These are phyloP conservation scores for Thuja plicata DNA, from an alignment of 83 land plant species.

Conservation along the genomic window DNA sequence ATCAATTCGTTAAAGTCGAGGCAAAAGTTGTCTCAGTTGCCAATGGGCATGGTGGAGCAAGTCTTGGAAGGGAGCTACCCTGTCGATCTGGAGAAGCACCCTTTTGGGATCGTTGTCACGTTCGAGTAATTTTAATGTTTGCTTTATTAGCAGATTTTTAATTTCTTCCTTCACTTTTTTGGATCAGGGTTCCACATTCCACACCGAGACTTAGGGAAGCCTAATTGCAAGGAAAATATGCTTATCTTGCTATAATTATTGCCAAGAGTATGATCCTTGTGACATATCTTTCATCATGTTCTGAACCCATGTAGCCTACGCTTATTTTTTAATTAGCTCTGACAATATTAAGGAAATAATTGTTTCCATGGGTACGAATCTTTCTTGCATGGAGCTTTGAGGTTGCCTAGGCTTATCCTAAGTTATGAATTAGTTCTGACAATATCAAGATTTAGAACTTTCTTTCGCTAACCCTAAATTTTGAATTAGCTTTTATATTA, in stretches of 20 bases:
- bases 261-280: not conserved
- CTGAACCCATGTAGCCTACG: not conserved
- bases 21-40: not conserved
- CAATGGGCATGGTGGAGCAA: constrained; percentile 34
- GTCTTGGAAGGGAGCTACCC: constrained; percentile 59
- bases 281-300: not conserved
- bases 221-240: not conserved
- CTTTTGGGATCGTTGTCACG: constrained; percentile 67
- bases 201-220: not conserved
- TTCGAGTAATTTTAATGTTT: constrained; percentile 41
- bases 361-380: too few species aligned
- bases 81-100: constrained; percentile 67
- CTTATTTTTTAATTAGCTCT: too few species aligned
- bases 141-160: too few species aligned
- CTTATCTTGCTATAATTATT: not conserved
- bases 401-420: too few species aligned
- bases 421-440: too few species aligned
- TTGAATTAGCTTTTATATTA: too few species aligned
- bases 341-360: too few species aligned
- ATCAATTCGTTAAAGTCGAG: not conserved
- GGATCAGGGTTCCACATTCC: not conserved
- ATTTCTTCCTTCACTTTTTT: too few species aligned
- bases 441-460: too few species aligned
- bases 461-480: too few species aligned
- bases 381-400: too few species aligned